Percentiles rank a stretch among this genome's conserved stretches.
phyloP scores from a whole-genome alignment of 495 filamentous ascomycete species.

The Polyplosphaeria fusca region DNA sequence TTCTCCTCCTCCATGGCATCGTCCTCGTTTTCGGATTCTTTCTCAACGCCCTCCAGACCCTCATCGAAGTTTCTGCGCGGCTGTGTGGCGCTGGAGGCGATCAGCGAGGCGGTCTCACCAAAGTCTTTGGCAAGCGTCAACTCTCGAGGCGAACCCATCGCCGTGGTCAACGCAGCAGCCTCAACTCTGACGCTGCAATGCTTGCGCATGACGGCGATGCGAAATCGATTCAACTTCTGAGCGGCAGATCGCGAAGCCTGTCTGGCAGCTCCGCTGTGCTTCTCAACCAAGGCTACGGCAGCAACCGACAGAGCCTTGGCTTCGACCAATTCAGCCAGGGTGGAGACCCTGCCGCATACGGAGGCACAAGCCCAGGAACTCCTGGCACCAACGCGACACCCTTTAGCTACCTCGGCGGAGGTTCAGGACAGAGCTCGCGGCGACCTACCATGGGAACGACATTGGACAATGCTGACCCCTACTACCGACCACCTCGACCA shows the following conservation, averaged over 20 bases:
- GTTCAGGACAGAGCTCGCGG: slow-evolving; percentile 33
- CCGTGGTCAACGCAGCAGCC: slow-evolving; percentile 65
- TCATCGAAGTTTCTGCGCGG: slow-evolving; percentile 81
- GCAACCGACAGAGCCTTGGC: slow-evolving; percentile 30
- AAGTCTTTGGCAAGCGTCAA: slow-evolving; percentile 88
- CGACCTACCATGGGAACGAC: slow-evolving; percentile 32
- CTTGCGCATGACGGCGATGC: slow-evolving; percentile 60
- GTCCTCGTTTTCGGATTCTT: slow-evolving; percentile 93
- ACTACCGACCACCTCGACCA: slow-evolving; percentile 78
- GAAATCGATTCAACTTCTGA: slow-evolving; percentile 64
- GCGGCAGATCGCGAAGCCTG: slow-evolving; percentile 70
- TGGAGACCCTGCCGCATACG: slow-evolving; percentile 47
- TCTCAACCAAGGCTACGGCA: slow-evolving; percentile 51
- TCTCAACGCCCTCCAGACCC: slow-evolving; percentile 82
- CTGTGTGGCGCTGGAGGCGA: slow-evolving; percentile 76
- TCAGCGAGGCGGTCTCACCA: slow-evolving; percentile 80
- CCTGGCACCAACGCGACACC: slow-evolving; percentile 19
- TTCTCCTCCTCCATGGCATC: slow-evolving; percentile 78
- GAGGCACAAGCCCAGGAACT: slow-evolving; percentile 56
- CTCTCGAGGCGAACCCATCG: slow-evolving; percentile 69
- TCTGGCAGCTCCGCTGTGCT: slow-evolving; percentile 80
- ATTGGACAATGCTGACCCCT: slow-evolving; percentile 45
- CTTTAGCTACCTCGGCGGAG: slow-evolving; percentile 49
- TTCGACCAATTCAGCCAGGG: slow-evolving; percentile 38
- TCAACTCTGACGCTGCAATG: slow-evolving; percentile 79